phyloP scores from a whole-genome alignment of 2,329 filamentous ascomycete species.

The Domatiomyces globalis region DNA sequence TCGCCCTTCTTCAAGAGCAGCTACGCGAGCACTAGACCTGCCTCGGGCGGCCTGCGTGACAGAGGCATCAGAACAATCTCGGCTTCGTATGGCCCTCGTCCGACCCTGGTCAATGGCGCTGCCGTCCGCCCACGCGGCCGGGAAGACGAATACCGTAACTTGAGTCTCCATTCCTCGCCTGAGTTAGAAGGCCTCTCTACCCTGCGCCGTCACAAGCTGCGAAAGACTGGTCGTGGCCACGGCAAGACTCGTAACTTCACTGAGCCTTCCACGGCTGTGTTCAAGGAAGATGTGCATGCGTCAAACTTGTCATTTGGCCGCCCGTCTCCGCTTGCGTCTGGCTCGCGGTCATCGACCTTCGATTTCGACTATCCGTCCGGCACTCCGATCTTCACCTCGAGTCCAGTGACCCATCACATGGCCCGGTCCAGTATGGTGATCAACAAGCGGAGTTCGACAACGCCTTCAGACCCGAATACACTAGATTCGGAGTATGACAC shows the following conservation, averaged over 20 bases:
- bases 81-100: slow-evolving; percentile 1
- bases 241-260: slow-evolving; percentile 15
- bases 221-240: slow-evolving; percentile 22
- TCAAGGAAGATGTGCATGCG: slow-evolving; percentile 14
- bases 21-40: slow-evolving; percentile 28
- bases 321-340: slow-evolving; percentile 17
- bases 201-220: slow-evolving; percentile 10
- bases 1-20: slow-evolving; percentile 27
- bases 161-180: neutral
- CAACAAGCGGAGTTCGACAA: slow-evolving; percentile 40
- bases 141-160: neutral
- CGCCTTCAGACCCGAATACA: slow-evolving; percentile 43
- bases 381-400: slow-evolving; percentile 16
- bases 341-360: slow-evolving; percentile 21
- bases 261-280: slow-evolving; percentile 15
- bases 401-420: slow-evolving; percentile 8
- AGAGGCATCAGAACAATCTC: slow-evolving; percentile 8
- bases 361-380: slow-evolving; percentile 19
- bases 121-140: slow-evolving; percentile 5
- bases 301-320: slow-evolving; percentile 12
- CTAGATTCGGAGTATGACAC: slow-evolving; percentile 48
- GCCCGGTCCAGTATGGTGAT: slow-evolving; percentile 10
- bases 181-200: neutral
- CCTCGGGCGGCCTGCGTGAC: slow-evolving; percentile 18
- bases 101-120: slow-evolving; percentile 10